Evolutionary conservation across 257 asterid genomes (phyloP), one percentile per base, ranked within the genome.

Genomic region (Petunia axillaris): DNA sequence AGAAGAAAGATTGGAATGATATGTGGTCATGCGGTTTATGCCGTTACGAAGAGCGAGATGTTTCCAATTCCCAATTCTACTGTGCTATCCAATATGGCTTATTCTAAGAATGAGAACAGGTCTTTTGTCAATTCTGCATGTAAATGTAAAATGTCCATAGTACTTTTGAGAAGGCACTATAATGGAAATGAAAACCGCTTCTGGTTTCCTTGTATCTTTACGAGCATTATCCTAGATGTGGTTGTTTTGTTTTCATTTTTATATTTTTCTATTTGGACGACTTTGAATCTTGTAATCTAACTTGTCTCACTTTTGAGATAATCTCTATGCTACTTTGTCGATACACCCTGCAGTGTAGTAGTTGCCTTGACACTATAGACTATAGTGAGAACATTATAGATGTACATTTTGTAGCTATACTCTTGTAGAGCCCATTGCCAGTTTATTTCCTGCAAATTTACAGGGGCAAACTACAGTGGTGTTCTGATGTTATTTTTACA

Each of bases 71-170:
- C 94, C 75, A 87, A 89, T 86, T 79, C 96, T 63, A 85, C 93
- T 44, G 87, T 85, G 86, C 90, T 81, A 63, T 88, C 91, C 81
- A 87, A 89, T 89, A 86, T 88, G 96, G 90, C 91, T 87, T 84
- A 86, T 91, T 89, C 97, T 96, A 96, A 86, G 90, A 91, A 89
- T 81, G 99, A 96, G 91, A 90, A 93, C 95, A 94, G 99, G 99
- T 96, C 90, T 89, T 90, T 90, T 89, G 97, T 88, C 91, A 84
- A 86, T 91, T 91, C 81, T 86, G 68, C 83, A 46, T 90, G 94
- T 89, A 91, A 87, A 83, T 82, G 88, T 91, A 86, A 87, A 89
- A 82, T 84, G 85, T 75, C 83, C 83, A 55, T 84, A 88, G 83
- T 86, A 85, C 80, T 82, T 81, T n/a, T 74, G 80, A 85, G 89